Percentiles rank a stretch among this genome's conserved stretches.
These are phyloP conservation scores for Paraphaeosphaeria minitans DNA, from an alignment of 2,329 filamentous ascomycete genomes.

Conservation along the genomic window DNA sequence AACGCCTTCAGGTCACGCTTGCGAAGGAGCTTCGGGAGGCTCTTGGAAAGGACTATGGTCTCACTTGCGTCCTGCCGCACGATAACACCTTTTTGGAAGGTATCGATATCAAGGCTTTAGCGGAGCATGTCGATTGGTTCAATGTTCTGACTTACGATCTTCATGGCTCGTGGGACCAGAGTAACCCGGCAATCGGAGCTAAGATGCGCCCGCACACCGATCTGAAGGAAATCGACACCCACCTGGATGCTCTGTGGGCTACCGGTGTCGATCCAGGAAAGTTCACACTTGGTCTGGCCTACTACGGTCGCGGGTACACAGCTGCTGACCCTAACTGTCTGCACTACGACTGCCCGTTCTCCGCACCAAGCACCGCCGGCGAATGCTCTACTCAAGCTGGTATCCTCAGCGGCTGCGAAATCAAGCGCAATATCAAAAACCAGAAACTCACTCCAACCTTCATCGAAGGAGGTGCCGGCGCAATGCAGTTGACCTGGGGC, in stretches of 20 bases:
- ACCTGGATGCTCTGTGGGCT: slow-evolving; percentile 55
- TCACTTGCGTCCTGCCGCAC: slow-evolving; percentile 34
- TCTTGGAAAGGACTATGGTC: slow-evolving; percentile 24
- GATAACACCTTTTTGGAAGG: slow-evolving; percentile 33
- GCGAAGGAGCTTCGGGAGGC: slow-evolving; percentile 29
- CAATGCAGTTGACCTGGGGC: slow-evolving; percentile 43
- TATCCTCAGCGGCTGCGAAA: slow-evolving; percentile 44
- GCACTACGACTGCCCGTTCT: slow-evolving; percentile 28
- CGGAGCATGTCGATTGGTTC: slow-evolving; percentile 46
- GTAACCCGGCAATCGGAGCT: slow-evolving; percentile 34
- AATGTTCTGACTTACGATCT: slow-evolving; percentile 57
- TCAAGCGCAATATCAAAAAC: slow-evolving; percentile 36
- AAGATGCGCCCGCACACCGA: slow-evolving; percentile 52
- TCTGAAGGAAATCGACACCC: slow-evolving; percentile 53
- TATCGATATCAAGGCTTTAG: slow-evolving; percentile 32
- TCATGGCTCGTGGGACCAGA: slow-evolving; percentile 43
- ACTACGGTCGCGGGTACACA: slow-evolving; percentile 52
- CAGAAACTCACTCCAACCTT: slow-evolving; percentile 25
- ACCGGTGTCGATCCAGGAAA: slow-evolving; percentile 49
- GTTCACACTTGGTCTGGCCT: slow-evolving; percentile 53
- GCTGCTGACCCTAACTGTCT: slow-evolving; percentile 24
- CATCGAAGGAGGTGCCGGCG: slow-evolving; percentile 34
- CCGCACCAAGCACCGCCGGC: slow-evolving; percentile 22
- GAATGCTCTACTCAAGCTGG: slow-evolving; percentile 37
- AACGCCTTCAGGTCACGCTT: slow-evolving; percentile 12